Base-by-base conservation (phyloP, 225 moss, liverwort and hornwort species). In the Pleurozium schreberi region DNA sequence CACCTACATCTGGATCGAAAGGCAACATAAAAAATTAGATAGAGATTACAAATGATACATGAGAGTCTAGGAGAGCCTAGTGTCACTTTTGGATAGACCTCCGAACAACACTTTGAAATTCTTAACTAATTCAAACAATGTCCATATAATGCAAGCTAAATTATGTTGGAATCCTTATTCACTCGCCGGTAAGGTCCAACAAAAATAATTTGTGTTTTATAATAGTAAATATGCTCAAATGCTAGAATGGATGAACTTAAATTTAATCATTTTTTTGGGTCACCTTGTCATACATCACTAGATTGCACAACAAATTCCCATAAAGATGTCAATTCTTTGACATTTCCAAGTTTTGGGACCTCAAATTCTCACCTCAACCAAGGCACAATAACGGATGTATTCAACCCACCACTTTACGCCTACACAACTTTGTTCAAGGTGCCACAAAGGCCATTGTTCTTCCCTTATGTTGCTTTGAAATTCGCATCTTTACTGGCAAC, bases 371-470 rank as follows among this genome's bases (percentile, higher is more conserved):
- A 93, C 93, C 93, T 85, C 65, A 92, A 58, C 96, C 98, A 98
- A 65, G 96, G 98, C 83, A 98, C 98, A 87, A 98, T 98, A 14
- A 98, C 98, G 55, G 96, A 98, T 25, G 98, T 96, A 87, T 96
- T 96, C 52, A 98, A 88, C 63, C 98, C 98, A 84, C 98, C 96
- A 71, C 98, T 96, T 88, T 96, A 98, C 42, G 98, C 98, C 63
- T 96, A 87, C 65, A 98, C 96, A 75, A 96, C 98, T 85, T 93
- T 95, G 58, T 95, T 92, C 91, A 96, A 90, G 71, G 92, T 95
- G 30, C 96, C 98, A 78, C 96, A 94, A 84, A 95, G 70, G 78
- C 94, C 94, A 47, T 82, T 94, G 58, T 66, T 22, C 67, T 67
- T 85, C 80, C 50, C 89, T 49, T 80, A 92, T 70, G n/a, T n/a